Evolutionary conservation across 2,329 filamentous ascomycete species (phyloP).

Genomic region (Stachybotrys chlorohalonatus): DNA sequence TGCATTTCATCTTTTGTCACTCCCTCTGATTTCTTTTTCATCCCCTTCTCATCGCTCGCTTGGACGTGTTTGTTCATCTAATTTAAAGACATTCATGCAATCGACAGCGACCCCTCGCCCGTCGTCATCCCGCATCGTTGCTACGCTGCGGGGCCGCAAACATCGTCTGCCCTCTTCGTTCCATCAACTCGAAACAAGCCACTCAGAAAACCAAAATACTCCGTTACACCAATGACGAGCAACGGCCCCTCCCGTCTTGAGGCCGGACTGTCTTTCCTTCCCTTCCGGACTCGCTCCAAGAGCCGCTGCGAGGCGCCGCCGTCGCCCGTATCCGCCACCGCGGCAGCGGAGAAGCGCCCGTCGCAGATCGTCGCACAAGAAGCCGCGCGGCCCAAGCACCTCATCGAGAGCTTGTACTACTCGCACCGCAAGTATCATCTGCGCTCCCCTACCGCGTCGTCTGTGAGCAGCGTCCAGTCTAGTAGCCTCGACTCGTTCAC

Average conservation of each 20-base stretch:
- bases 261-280: not conserved
- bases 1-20: not conserved
- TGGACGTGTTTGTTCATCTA: not conserved
- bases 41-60: not conserved
- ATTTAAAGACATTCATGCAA: not conserved
- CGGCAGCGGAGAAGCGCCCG: not conserved
- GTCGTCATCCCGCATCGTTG: not conserved
- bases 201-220: conserved; percentile 4
- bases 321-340: not conserved
- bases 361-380: conserved; percentile 1
- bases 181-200: not conserved
- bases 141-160: not conserved
- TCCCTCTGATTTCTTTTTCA: not conserved
- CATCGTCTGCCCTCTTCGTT: not conserved
- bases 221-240: not conserved
- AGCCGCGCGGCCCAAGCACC: conserved; percentile 10
- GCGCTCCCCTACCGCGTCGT: conserved; percentile 26
- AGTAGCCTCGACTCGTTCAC: conserved; percentile 29
- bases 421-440: conserved; percentile 15
- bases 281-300: not conserved
- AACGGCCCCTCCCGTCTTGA: conserved; percentile 5
- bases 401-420: conserved; percentile 22
- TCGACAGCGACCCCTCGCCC: not conserved
- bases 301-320: not conserved
- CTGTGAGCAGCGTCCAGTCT: conserved; percentile 27